Evolutionary conservation across 495 filamentous ascomycete genomes (phyloP).

Genomic region (Hyaloscypha finlandica): DNA sequence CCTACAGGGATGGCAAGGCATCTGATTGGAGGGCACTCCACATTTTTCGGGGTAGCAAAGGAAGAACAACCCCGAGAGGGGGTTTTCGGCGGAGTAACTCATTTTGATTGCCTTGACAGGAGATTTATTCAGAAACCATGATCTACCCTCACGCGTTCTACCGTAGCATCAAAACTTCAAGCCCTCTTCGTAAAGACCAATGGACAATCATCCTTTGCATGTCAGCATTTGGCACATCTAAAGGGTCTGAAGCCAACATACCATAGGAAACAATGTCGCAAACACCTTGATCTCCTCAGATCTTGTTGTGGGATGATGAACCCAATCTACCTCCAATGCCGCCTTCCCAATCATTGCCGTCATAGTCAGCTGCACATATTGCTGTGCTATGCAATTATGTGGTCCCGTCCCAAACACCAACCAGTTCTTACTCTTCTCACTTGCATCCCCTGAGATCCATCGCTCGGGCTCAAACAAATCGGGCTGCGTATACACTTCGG

Average conservation of each 20-base stretch:
- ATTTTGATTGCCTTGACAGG: too few species aligned
- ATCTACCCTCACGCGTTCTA: too few species aligned
- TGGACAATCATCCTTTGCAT: not conserved
- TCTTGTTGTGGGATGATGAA: constrained; percentile 73
- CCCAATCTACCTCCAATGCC: constrained; percentile 85
- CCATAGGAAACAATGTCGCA: constrained; percentile 95
- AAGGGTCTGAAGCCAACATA: constrained; percentile 44
- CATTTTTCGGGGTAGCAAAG: not conserved
- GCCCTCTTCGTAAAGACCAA: not conserved
- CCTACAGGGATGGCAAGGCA: not conserved
- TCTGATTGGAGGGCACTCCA: not conserved
- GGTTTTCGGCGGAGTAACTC: not conserved
- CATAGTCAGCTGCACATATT: constrained; percentile 84
- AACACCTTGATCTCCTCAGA: constrained; percentile 98
- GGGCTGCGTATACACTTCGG: constrained; percentile 86
- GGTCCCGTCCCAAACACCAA: constrained; percentile 94
- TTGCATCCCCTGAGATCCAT: constrained; percentile 88
- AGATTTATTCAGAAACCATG: too few species aligned
- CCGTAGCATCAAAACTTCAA: not conserved
- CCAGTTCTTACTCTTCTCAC: constrained; percentile 88
- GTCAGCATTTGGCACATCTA: not conserved
- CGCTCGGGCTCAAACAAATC: constrained; percentile 90
- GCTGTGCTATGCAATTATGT: constrained; percentile 95
- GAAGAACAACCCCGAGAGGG: not conserved
- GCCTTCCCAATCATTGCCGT: constrained; percentile 93